Evolutionary conservation across 495 filamentous ascomycete species (phyloP).

Genomic region (Lasiosphaeriaceae sp.): DNA sequence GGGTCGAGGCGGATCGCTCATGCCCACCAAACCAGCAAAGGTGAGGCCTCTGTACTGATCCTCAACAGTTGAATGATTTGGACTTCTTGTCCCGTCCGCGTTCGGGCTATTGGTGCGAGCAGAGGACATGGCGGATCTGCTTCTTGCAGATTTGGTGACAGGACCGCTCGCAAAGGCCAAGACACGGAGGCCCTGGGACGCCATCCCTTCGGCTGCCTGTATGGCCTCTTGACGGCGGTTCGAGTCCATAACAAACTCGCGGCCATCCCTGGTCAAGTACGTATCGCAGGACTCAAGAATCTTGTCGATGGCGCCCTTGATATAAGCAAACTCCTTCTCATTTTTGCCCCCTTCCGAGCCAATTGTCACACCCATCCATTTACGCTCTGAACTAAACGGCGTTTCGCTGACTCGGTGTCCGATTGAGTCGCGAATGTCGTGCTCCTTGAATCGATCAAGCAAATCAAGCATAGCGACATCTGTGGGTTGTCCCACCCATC

Average conservation of each 20-base stretch:
- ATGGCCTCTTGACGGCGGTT: conserved; percentile 67
- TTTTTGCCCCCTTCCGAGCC: conserved; percentile 50
- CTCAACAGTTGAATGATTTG: conserved; percentile 51
- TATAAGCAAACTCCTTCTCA: conserved; percentile 73
- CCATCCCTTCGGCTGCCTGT: conserved; percentile 85
- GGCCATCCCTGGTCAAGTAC: conserved; percentile 81
- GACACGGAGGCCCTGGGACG: conserved; percentile 83
- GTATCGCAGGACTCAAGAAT: conserved; percentile 84
- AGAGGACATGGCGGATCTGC: conserved; percentile 24
- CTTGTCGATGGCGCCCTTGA: conserved; percentile 91
- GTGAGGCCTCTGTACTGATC: conserved; percentile 75
- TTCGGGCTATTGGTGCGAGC: conserved; percentile 25
- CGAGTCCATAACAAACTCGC: conserved; percentile 82
- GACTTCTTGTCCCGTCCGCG: conserved; percentile 35
- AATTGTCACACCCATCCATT: conserved; percentile 98
- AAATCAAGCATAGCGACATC: conserved; percentile 94
- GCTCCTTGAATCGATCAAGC: conserved; percentile 81
- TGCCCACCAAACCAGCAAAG: conserved; percentile 90
- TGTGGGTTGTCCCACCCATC: conserved; percentile 96
- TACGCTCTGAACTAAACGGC: conserved; percentile 93
- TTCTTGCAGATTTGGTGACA: conserved; percentile 34
- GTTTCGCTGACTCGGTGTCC: conserved; percentile 75
- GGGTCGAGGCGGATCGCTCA: conserved; percentile 91
- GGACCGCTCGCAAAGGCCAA: conserved; percentile 86
- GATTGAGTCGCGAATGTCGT: conserved; percentile 82